Evolutionary conservation across 2,329 filamentous ascomycete genomes (phyloP), one percentile per base, ranked within the genome.

Genomic region (Aspergillus pseudonomiae): DNA sequence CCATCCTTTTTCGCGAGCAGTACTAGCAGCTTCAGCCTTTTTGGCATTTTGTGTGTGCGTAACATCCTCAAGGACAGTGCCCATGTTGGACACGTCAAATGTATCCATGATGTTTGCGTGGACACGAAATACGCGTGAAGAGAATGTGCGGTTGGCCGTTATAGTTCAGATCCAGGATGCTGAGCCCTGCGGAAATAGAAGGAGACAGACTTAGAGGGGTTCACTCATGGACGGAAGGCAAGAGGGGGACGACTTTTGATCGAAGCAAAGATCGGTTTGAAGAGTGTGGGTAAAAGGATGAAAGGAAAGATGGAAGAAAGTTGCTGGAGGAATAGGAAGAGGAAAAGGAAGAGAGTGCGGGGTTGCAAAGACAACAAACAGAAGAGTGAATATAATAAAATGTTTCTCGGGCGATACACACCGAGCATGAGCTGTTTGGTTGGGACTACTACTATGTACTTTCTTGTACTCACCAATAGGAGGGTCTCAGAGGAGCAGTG

Each of bases 1-100:
- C 80, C 80, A 81, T 1, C 78, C 78, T 26, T 76, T 77, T 11
- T 77, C 72, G 32, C 76, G 75, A 52, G 78, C 77, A n/a, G 73
- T 57, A 30, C 63, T 68, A 14, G 70, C 66, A 9, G 74, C 71
- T 48, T 77, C 74, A n/a, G 63, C 63, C 41, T 73, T 72, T 43
- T 73, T 68, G 32, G 68, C 69, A 55, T 59, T 67, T 14, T 70
- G 60, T 2, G 46, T 59, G 30, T 65, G 63, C 1, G 66, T 61
- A 10, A 66, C 61, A 12, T 71, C 71, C 3, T 69, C 57, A 54
- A 75, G 68, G 16, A 67, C 69, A n/a, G 60, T 64, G 46, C 61
- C 63, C 65, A 74, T 68, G 14, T 66, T 67, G 0, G 68, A 65
- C 10, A 68, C 62, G 48, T 68, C 63, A 43, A 71, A 73, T 57